Base-by-base conservation (phyloP, 768 basidiomycete species). In the Mycena rebaudengoi region DNA sequence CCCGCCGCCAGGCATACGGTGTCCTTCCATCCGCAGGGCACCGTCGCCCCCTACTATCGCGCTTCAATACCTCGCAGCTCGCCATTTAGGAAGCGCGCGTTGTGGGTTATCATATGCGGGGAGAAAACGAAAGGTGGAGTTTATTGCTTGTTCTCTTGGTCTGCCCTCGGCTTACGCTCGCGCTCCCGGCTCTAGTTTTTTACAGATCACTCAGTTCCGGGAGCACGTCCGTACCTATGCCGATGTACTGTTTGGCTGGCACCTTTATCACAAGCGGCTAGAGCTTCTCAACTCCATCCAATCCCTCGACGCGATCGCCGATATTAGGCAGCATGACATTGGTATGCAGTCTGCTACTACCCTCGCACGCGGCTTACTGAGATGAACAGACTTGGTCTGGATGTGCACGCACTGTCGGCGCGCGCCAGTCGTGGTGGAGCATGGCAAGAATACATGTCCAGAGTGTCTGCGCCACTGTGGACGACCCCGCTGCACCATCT, bases 211-310 rank as follows among this genome's bases (percentile, higher is more conserved):
- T 20, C 80, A 81, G 62, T 79, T 84, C 65, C 70, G 73, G 52
- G 64, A 73, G 29, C 92, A 95, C 73, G 80, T 95, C 21, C 76
- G 87, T 41, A 80, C 82, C 1, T 96, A 95, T 71, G 90, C 91
- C 7, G 92, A 95, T 58, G 77, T 91, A 65, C 78, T 96, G 23
- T 86, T 87, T 66, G 78, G 88, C 43, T 96, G 94, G 95, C 78
- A 86, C 64, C 73, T 94, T 53, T 78, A 85, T 67, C 82, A 87
- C 39, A 91, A 93, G 71, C 86, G 94, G 3, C 75, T 89, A 18
- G 92, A 94, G 66, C 81, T 95, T 1, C 76, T 95, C 59, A 92
- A 92, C 65, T 80, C 85, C 20, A n/a, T n/a, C n/a, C n/a, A n/a
- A n/a, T n/a, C n/a, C n/a, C n/a, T n/a, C n/a, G n/a, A n/a, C n/a